Base-by-base conservation (phyloP, 176 grass and related monocot species). In the Puccinellia tenuiflora region DNA sequence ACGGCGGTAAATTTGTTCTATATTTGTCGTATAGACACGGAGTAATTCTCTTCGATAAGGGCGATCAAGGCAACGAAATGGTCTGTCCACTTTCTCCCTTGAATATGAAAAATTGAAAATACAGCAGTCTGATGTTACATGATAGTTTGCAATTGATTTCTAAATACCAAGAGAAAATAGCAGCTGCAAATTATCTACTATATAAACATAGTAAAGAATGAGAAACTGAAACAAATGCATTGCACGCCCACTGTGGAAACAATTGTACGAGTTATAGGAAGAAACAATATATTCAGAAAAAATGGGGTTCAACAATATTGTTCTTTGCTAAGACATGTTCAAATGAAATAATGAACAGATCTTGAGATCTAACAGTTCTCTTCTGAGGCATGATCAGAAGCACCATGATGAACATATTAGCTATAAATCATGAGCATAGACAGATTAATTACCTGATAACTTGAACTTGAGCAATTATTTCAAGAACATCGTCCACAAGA, bases 381-480 rank as follows among this genome's bases (percentile, higher is more conserved):
- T 56, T 77, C 30, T 68, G 61, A 40, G 61, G 65, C 16, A 78
- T 28, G 28, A 75, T 48, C 78, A 68, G 68, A 88, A 73, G 67
- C 57, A 80, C 17, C 43, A 88, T 14, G 45, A 42, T 76, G 11
- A 48, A 77, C 34, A 40, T 14, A 67, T 74, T 50, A 88, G 43
- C 71, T 51, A 66, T 2, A 52, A 72, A 54, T 81, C 45, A 70
- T 53, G 64, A 78, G 28, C 51, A 82, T 25, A 65, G 25, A 76
- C 68, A 66, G 70, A 74, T 81, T 81, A 78, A 52, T 11, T 67
- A 99, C 96, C 96, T 99, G 86, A 99, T 99, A 90, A 99, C 96
- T 88, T 99, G 96, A 83, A 99, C 96, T 89, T 99, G 96, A 74
- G 96, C 93, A 73, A 96, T 99, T 62, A 99, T 99, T 85, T 96